Conservation (phyloP, 2,329 filamentous ascomycete genomes). For the Fusarium mexicanum region DNA sequence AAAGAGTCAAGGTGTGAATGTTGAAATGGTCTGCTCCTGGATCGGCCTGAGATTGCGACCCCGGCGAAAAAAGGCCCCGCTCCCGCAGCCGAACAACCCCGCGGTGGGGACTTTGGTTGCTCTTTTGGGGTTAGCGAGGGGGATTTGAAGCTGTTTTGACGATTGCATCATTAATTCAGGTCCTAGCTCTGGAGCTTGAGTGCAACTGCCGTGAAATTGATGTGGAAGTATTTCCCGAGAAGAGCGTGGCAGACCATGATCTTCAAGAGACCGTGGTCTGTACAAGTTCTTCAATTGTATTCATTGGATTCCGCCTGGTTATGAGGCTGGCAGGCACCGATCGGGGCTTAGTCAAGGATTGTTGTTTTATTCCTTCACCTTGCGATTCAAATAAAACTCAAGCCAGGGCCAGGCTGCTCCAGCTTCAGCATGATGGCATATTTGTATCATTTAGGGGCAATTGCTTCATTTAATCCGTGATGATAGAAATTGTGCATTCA, state of each 20-base stretch:
- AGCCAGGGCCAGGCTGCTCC: neutral
- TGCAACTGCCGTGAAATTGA: neutral
- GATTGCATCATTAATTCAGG: constrained; percentile 25
- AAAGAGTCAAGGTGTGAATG: constrained; percentile 19
- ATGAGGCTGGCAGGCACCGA: neutral
- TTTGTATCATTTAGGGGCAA: neutral
- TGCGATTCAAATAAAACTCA: neutral
- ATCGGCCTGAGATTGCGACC: constrained; percentile 19
- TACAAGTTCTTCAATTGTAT: neutral
- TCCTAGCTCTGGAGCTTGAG: neutral
- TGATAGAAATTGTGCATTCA: too few species aligned
- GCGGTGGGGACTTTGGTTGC: constrained; percentile 1
- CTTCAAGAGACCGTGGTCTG: accelerated
- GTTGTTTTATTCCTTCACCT: neutral
- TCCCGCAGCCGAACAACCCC: constrained; percentile 25
- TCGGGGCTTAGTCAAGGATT: neutral
- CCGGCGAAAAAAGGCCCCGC: constrained; percentile 38
- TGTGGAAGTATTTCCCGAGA: neutral
- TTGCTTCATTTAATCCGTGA: accelerated
- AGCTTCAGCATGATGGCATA: neutral
- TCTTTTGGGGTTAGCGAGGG: constrained; percentile 20
- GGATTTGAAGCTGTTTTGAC: neutral
- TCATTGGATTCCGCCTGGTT: neutral
- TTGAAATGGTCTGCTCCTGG: constrained; percentile 13
- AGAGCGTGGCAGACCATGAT: accelerated